Evolutionary conservation across 345 rosid species (phyloP).

Genomic region (Dipteronia sinensis): DNA sequence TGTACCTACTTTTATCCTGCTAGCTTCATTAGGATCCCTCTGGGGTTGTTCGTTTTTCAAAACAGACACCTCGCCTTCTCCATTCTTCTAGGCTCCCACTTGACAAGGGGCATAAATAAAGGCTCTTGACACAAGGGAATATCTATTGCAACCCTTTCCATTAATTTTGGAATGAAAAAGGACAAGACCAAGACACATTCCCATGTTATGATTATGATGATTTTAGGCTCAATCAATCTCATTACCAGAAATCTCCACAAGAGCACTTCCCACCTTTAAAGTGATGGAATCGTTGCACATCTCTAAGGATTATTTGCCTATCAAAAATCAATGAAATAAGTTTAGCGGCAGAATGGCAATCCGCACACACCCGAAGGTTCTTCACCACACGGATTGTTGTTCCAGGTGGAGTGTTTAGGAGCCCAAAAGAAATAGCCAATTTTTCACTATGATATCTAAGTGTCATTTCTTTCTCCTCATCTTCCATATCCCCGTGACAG

Average conservation of each 20-base stretch:
- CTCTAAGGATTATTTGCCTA: slow-evolving; percentile 79
- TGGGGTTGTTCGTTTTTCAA: neutral
- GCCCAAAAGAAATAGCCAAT: slow-evolving; percentile 74
- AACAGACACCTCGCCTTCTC: neutral
- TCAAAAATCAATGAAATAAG: slow-evolving; percentile 59
- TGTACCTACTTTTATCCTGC: neutral
- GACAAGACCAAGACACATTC: neutral
- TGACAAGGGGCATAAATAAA: neutral
- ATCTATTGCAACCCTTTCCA: neutral
- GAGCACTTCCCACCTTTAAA: slow-evolving; percentile 80
- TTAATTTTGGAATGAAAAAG: neutral
- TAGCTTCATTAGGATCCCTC: neutral
- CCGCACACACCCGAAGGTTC: slow-evolving; percentile 84
- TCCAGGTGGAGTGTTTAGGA: slow-evolving; percentile 73
- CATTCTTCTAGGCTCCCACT: neutral
- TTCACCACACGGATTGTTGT: slow-evolving; percentile 73
- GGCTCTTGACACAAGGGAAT: neutral
- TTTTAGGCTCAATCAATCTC: neutral
- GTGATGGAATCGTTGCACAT: slow-evolving; percentile 90
- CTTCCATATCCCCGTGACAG: slow-evolving; percentile 62
- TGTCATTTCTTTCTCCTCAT: slow-evolving; percentile 62
- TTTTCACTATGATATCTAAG: slow-evolving; percentile 90
- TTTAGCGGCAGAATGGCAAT: slow-evolving; percentile 86
- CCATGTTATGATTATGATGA: neutral
- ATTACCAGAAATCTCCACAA: slow-evolving; percentile 83